Evolutionary conservation across 1,139 yeast species (phyloP), one percentile per base, ranked within the genome.

Genomic region (Petasospora rhodanensis): DNA sequence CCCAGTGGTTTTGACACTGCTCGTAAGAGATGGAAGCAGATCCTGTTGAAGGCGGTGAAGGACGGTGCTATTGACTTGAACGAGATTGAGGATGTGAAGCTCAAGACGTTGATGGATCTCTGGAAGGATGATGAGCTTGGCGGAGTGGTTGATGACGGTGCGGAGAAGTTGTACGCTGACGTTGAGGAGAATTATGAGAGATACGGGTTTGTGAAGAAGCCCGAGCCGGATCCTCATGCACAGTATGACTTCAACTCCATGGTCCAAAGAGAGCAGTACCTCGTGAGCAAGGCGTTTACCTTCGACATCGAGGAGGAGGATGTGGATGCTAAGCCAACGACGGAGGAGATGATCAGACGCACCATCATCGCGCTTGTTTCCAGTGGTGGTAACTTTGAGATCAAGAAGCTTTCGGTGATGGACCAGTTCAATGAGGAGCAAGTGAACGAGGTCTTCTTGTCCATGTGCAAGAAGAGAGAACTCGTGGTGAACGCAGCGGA

Each of bases 361-460:
- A 50, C 54, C 10, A 56, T 65, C 27, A 76, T 79, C 47, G 76
- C 89, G 1, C 66, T 82, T 7, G 71, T 82, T 46, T 71, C 82
- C 0, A 76, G 86, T 0, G 67, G 70, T 0, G 64, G 64, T 14
- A 67, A 64, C 2, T 58, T 61, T 9, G 74, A 76, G 37, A 63
- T 73, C 58, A 74, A 2, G 50, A 56, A 7, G 54, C 59, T 35
- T 74, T 74, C 7, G 24, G 55, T 76, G 7, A 65, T 79, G 30
- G 58, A 62, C 0, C 49, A 52, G 6, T 66, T 61, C 41, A 70
- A 70, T 2, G 72, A 72, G 10, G 63, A 59, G 0, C 56, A 53
- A 0, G 67, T 73, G n/a, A 59, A 72, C 14, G 52, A 55, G 11
- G 85, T 84, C 0, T 61, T 79, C 7, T 55, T 66, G 6, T 67